Evolutionary conservation across 225 moss, liverwort and hornwort species (phyloP).

Genomic region (Asterella californica): DNA sequence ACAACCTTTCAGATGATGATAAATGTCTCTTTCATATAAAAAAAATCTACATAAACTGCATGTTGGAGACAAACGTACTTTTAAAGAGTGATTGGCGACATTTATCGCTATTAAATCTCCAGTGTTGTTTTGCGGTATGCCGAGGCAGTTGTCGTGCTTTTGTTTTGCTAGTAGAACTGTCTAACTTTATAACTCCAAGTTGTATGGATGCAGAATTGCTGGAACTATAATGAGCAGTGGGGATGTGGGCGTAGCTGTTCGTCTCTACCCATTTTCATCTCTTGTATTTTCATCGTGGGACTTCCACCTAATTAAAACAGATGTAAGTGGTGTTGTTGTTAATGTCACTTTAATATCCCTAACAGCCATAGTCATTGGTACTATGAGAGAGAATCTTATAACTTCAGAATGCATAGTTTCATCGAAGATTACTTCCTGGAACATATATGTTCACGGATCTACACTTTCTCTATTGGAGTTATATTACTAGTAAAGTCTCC

Average conservation of each 20-base stretch:
- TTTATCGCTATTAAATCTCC: no score
- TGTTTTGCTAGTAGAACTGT: not conserved
- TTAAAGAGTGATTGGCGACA: no score
- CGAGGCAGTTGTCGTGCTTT: not conserved
- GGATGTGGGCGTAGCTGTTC: conserved; percentile 44
- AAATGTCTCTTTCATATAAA: no score
- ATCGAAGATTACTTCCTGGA: no score
- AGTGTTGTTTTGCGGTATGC: not conserved
- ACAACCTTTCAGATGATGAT: no score
- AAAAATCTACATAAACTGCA: no score
- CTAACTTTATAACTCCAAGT: not conserved
- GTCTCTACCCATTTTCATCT: conserved; percentile 65
- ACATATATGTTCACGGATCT: no score
- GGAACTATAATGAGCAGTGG: conserved; percentile 51
- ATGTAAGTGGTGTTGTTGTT: conserved; percentile 36
- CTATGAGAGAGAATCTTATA: not conserved
- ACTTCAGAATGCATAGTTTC: no score
- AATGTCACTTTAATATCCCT: not conserved
- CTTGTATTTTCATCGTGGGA: conserved; percentile 91
- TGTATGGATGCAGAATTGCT: conserved; percentile 52
- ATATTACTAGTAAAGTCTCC: no score
- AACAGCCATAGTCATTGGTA: not conserved
- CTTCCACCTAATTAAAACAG: conserved; percentile 71
- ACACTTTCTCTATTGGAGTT: no score
- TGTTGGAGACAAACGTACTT: no score